These are phyloP conservation scores for Craterostigma plantagineum DNA, from an alignment of 257 asterid genomes.

Conservation along the genomic window DNA sequence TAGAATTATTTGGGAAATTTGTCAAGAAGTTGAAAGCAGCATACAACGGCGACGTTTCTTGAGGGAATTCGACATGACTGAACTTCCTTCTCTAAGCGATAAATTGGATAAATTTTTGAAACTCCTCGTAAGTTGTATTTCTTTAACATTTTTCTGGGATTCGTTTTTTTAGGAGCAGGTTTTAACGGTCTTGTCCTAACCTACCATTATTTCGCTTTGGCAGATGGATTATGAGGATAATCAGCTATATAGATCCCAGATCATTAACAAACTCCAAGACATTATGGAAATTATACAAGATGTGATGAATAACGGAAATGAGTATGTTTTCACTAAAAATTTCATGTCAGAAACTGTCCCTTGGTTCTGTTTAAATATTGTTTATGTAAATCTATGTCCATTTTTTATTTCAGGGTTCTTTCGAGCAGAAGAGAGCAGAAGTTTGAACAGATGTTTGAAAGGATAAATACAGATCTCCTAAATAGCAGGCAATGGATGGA, in stretches of 20 bases:
- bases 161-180: slow-evolving; percentile 6
- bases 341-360: slow-evolving; percentile 6
- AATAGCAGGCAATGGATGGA: slow-evolving; percentile 59
- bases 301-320: slow-evolving; percentile 58
- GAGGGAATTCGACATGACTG: slow-evolving; percentile 51
- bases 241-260: slow-evolving; percentile 32
- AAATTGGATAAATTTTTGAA: slow-evolving; percentile 58
- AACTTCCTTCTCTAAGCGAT: slow-evolving; percentile 56
- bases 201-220: slow-evolving; percentile 5
- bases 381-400: slow-evolving; percentile 9
- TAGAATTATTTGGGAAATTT: slow-evolving; percentile 52
- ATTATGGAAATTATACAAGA: slow-evolving; percentile 77
- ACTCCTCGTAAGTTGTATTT: slow-evolving; percentile 36
- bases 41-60: slow-evolving; percentile 29
- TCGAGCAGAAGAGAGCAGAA: slow-evolving; percentile 47
- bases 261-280: slow-evolving; percentile 82
- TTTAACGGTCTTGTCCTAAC: background rate
- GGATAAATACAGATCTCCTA: slow-evolving; percentile 36
- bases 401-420: slow-evolving; percentile 15
- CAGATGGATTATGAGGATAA: slow-evolving; percentile 43
- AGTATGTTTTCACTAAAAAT: slow-evolving; percentile 26
- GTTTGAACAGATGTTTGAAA: slow-evolving; percentile 79
- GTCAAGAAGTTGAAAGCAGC: slow-evolving; percentile 53
- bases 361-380: slow-evolving; percentile 11
- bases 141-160: background rate